These are phyloP conservation scores for Malassezia vespertilionis DNA, from an alignment of 1,284 basidiomycete species.

Conservation along the genomic window DNA sequence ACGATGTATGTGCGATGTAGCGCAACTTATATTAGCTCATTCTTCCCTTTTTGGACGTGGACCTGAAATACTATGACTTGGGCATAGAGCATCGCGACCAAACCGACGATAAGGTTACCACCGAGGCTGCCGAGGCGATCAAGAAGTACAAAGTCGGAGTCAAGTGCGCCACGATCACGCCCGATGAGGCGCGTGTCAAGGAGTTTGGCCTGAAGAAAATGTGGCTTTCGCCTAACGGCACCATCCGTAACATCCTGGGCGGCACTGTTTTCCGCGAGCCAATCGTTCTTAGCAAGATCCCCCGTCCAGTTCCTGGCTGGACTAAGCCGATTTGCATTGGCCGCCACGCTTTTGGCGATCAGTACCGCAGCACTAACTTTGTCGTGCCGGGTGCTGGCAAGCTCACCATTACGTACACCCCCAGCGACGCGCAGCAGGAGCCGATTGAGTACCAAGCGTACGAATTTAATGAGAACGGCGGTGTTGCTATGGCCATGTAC, in stretches of 20 bases:
- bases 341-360: constrained; percentile 93
- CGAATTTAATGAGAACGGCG: constrained; percentile 38
- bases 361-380: constrained; percentile 51
- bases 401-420: constrained; percentile 40
- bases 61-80: constrained; percentile 97
- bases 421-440: constrained; percentile 27
- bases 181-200: constrained; percentile 83
- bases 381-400: constrained; percentile 36
- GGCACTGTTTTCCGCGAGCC: constrained; percentile 98
- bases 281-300: constrained; percentile 80
- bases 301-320: constrained; percentile 82
- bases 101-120: constrained; percentile 84
- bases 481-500: constrained; percentile 50
- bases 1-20: constrained; percentile 68
- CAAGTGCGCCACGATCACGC: constrained; percentile 90
- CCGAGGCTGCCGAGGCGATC: constrained; percentile 77
- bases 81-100: constrained; percentile 81
- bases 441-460: constrained; percentile 34
- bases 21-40: constrained; percentile 59
- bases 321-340: constrained; percentile 91
- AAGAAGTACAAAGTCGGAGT: constrained; percentile 47
- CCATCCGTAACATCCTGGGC: constrained; percentile 81
- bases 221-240: constrained; percentile 50
- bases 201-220: constrained; percentile 85
- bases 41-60: constrained; percentile 81